Base-by-base conservation (phyloP, 805 yeast genomes). In the Ogataea trehalophila region DNA sequence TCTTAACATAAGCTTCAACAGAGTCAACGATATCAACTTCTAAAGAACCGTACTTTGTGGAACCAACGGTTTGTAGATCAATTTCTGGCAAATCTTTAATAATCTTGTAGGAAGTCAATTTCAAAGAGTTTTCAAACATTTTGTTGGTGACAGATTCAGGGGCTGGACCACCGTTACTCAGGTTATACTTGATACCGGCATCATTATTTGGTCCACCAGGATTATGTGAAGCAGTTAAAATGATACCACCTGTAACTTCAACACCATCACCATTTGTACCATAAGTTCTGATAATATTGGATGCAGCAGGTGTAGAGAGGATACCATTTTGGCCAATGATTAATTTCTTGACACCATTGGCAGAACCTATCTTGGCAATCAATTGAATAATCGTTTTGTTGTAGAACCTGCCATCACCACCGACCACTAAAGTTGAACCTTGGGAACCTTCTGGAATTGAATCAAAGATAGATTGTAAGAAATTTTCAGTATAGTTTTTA, bases 91-190 rank as follows among this genome's bases (percentile, higher is more conserved):
- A 70, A 43, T 79, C 77, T 36, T 67, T 66, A 17, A 79, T 68
- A 47, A 79, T 76, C 63, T 81, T 80, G 71, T 88, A 92, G 41
- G 70, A 62, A 7, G 75, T 64, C 58, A 94, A 71, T 37, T 67
- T 60, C 62, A 75, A 77, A 18, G 95, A 80, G 29, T 72, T 75
- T 49, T 81, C 91, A 72, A 71, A 94, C 62, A 92, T 94, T 66
- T 83, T 80, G 71, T 92, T 79, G 13, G 99, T 92, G 50, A 94
- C 95, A 15, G 85, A 71, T 67, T 92, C 99, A 13, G 99, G 99
- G 11, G 98, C 98, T 38, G 99, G 99, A 3, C 97, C 99, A 56
- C 99, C 99, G 63, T 92, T 92, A 54, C 87, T 79, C 66, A 94
- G 74, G 68, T 92, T 94, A 73, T 94, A 94, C 72, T 92, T 92